Evolutionary conservation across 1,284 basidiomycete genomes (phyloP), one percentile per base, ranked within the genome.

Genomic region (Coriolopsis trogii): DNA sequence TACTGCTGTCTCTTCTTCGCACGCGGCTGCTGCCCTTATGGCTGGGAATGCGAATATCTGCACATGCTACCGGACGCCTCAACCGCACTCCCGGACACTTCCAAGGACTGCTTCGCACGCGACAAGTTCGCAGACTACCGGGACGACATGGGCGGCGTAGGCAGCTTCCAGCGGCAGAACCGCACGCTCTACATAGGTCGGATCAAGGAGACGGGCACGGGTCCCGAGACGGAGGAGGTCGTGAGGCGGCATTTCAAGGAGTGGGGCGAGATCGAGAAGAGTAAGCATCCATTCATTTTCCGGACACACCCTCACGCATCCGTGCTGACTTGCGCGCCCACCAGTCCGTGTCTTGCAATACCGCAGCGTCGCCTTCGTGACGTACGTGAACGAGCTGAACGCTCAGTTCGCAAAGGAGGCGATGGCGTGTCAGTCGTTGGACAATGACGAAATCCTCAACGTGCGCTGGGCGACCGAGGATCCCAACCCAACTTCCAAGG

Each of bases 91-190:
- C 91, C 93, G 0, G 95, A 98, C 70, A 88, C 89, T 41, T 94
- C 94, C 4, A 91, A 95, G 67, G 96, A 99, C 70, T 95, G 94
- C 69, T 99, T 99, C 67, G 95, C 94, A 0, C 80, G 96, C 48
- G 95, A 98, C 75, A 98, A 98, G 74, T 97, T 98, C 70, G 80
- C 95, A 1, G 94, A 95, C 70, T 99, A 98, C 73, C 80, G 96
- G 59, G 96, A 99, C 69, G 97, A 99, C 72, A 99, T 99, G 96
- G 97, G 96, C 62, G 96, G 96, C 70, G 96, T 98, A 21, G 96
- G 96, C 18, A 93, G 91, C 49, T 98, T 99, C 73, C 91, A 89
- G 65, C 77, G 95, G 34, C 86, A 94, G 69, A 99, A 99, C 70
- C 77, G 95, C 54, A 99, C 97, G 37, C 70, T 99, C 16, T 99